Base-by-base conservation (phyloP, 192 early-diverging fungal species). In the Chytriomyces sp. region DNA sequence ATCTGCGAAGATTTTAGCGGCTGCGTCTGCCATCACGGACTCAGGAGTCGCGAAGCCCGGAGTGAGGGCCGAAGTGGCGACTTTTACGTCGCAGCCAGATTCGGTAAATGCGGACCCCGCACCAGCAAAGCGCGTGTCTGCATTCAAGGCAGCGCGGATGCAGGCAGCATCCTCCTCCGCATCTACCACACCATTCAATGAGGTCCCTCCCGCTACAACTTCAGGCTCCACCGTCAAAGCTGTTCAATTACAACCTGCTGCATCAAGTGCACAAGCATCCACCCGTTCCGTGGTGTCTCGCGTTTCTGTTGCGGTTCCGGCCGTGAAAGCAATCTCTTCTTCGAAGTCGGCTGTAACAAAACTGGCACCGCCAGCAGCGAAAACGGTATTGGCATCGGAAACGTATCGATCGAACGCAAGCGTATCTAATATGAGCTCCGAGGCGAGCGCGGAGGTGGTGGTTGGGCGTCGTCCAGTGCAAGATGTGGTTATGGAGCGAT, bases 401-500 rank as follows among this genome's bases (percentile, higher is more conserved):
- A 19, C 41, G 19, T 7, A 7, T 7, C 8, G 41, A 10, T 7
- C 41, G 7, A 19, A 10, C 41, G 19, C 7, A 44, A 19, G 41
- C 8, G 41, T 19, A 19, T 10, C 8, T 44, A 19, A 10, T 7
- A 44, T 7, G 7, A 19, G 7, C 8, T 28, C 54, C 54, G 8
- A 10, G 28, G 25, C 8, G 54, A 26, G 28, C n/a, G 54, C 17
- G 7, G 58, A 60, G 26, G 58, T 60, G 10, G 7, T 34, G 8
- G 62, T 64, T 39, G 28, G 32, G 22, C 39, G 49, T n/a, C 62
- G 62, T 5, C 41, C 62, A n/a, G 40, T 64, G 26, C 5, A 17
- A 17, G 62, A 64, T 38, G n/a, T 44, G 39, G 62, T 64, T 39
- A 7, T 44, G 19, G 62, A 64, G 28, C 37, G 62, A 6, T 6